Evolutionary conservation across 1,284 basidiomycete genomes (phyloP).

Genomic region (Cutaneotrichosporon dermatis): DNA sequence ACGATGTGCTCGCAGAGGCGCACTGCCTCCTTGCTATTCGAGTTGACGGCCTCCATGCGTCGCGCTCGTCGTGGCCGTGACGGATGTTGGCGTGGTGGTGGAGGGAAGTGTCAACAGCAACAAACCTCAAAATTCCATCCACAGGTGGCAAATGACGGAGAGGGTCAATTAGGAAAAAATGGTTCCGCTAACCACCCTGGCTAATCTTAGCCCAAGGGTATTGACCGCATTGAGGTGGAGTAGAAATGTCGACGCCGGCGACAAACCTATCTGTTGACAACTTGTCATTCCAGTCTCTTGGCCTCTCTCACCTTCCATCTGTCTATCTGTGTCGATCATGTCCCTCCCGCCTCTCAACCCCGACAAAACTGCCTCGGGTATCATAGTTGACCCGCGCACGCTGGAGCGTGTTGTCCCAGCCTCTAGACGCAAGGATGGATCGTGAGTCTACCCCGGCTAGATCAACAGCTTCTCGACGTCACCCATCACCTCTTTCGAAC

Average conservation of each 20-base stretch:
- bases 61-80: not conserved
- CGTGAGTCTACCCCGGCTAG: constrained; percentile 58
- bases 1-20: constrained; percentile 48
- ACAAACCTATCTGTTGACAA: not conserved
- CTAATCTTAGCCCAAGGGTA: not conserved
- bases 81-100: not conserved
- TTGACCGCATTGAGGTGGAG: not conserved
- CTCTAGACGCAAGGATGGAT: constrained; percentile 75
- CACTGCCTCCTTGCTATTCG: constrained; percentile 49
- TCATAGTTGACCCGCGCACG: constrained; percentile 73
- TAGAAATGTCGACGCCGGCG: not conserved
- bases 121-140: constrained; percentile 4
- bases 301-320: not conserved
- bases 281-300: not conserved
- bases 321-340: not conserved
- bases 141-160: constrained; percentile 6
- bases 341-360: constrained; percentile 62
- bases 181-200: not conserved
- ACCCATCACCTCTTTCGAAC: not conserved
- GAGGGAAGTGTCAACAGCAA: not conserved
- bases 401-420: constrained; percentile 83
- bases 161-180: not conserved
- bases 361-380: constrained; percentile 67
- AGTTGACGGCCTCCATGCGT: constrained; percentile 18
- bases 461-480: no score